Percentiles rank a stretch among this genome's conserved stretches.
phyloP scores from a whole-genome alignment of 345 rosid genomes.

The Noccaea caerulescens region DNA sequence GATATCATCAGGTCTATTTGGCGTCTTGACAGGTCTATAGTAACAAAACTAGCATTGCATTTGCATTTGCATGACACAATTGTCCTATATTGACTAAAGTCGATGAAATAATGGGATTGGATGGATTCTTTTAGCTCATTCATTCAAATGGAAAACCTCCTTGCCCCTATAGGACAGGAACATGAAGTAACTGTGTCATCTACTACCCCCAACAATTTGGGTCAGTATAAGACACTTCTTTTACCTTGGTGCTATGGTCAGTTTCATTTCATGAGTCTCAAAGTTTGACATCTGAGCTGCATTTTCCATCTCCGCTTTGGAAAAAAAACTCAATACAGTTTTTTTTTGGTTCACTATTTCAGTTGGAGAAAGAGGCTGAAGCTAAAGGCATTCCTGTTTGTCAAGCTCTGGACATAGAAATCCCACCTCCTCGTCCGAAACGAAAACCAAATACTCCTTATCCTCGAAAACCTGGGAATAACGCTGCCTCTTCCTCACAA shows the following conservation, averaged over 20 bases:
- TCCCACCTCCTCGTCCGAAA: slow-evolving; percentile 99
- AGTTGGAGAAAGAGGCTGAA: slow-evolving; percentile 97
- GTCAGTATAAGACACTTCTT: slow-evolving; percentile 34
- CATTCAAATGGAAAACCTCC: slow-evolving; percentile 33
- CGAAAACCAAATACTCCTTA: slow-evolving; percentile 94
- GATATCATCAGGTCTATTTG: not conserved
- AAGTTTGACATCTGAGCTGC: slow-evolving; percentile 33
- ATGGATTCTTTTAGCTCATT: slow-evolving; percentile 38
- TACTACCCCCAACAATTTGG: slow-evolving; percentile 37
- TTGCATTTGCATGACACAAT: slow-evolving; percentile 28
- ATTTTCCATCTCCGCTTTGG: slow-evolving; percentile 25
- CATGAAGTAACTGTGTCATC: slow-evolving; percentile 35
- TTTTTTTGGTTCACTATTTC: slow-evolving; percentile 27
- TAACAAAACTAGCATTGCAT: slow-evolving; percentile 25
- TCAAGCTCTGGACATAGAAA: slow-evolving; percentile 82
- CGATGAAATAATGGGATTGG: slow-evolving; percentile 32
- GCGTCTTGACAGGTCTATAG: not conserved
- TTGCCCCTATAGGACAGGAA: slow-evolving; percentile 35
- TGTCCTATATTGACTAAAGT: slow-evolving; percentile 20
- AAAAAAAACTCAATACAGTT: slow-evolving; percentile 8
- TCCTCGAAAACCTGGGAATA: slow-evolving; percentile 73
- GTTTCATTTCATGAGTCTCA: slow-evolving; percentile 23
- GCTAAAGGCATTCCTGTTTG: slow-evolving; percentile 81
- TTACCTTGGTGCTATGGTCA: slow-evolving; percentile 22
- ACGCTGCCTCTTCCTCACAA: slow-evolving; percentile 46